Conservation (phyloP, 352 stramenopile genomes). For the Pythium pyrilobum region DNA sequence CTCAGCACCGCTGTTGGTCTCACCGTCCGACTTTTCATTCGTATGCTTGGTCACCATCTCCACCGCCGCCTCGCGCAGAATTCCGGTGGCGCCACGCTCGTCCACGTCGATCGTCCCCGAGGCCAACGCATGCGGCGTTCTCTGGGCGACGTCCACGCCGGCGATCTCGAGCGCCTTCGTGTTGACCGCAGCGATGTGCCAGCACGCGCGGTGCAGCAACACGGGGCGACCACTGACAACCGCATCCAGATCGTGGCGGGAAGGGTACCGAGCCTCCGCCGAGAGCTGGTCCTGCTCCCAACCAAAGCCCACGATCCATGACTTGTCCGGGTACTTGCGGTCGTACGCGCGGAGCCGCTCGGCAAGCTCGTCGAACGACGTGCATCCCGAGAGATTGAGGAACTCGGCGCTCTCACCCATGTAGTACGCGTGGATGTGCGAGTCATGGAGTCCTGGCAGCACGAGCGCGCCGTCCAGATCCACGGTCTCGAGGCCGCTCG, state of each 20-base stretch:
- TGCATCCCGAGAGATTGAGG: conserved; percentile 70
- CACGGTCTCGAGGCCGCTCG: conserved; percentile 17
- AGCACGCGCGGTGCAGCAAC: conserved; percentile 85
- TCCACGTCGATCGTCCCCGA: conserved; percentile 66
- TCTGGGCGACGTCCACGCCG: conserved; percentile 34
- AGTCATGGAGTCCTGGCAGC: conserved; percentile 83
- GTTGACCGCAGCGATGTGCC: conserved; percentile 86
- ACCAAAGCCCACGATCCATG: conserved; percentile 77
- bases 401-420: conserved; percentile 81
- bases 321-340: conserved; percentile 50
- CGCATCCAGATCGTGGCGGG: conserved; percentile 70
- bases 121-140: conserved; percentile 22
- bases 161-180: conserved; percentile 77
- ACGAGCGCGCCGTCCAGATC: conserved; percentile 59
- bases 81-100: conserved; percentile 52
- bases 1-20: neutral
- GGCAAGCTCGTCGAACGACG: conserved; percentile 69
- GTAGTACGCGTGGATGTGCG: conserved; percentile 86
- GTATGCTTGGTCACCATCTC: conserved; percentile 67
- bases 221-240: conserved; percentile 64
- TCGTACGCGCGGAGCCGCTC: conserved; percentile 52
- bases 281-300: conserved; percentile 86
- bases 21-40: conserved; percentile 61
- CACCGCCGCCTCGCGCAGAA: conserved; percentile 66
- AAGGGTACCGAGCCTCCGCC: conserved; percentile 48